Base-by-base conservation (phyloP, 2,329 filamentous ascomycete genomes). In the Xylaria sp. region DNA sequence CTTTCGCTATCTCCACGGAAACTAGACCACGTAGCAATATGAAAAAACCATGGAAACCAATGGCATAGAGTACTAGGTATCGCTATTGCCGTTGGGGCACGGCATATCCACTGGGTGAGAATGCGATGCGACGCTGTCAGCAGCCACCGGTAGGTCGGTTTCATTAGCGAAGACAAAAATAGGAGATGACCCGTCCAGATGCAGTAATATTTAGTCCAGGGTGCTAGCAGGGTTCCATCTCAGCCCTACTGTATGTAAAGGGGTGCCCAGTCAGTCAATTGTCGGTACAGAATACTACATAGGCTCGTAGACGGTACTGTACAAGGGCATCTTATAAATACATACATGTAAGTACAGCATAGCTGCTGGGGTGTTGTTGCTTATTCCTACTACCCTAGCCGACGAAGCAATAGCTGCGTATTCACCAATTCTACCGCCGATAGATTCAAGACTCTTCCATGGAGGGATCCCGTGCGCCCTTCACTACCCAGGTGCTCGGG, bases 161-260 rank as follows among this genome's bases (percentile, higher is more conserved):
- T 39, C 51, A 60, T 50, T 62, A 62, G 32, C n/a, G 54, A 45
- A 27, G 7, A 30, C 55, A 70, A 70, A 70, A 68, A 68, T 68
- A 70, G 62, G 24, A 55, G n/a, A 36, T 36, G 53, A 39, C 14
- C 53, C 32, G 21, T 36, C 61, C 61, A 59, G 65, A 65, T 34
- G 42, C 45, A 48, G 57, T 36, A 57, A 57, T n/a, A 36, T 3
- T 42, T 58, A 36, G 51, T 50, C 56, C 5, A 19, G 55, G 63
- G 42, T 56, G 36, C 21, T 42, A 36, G 47, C 32, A 47, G 17
- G 17, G 62, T 66, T 58, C 45, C 60, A 67, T 55, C 39, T 67
- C 64, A 67, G 68, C 61, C 68, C 60, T 27, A 27, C 24, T 27
- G 24, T 68, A 65, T 27, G 24, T 68, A 65, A 61, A 64, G 47